phyloP scores from a whole-genome alignment of 257 asterid genomes.

The Solanum gracilifrons region DNA sequence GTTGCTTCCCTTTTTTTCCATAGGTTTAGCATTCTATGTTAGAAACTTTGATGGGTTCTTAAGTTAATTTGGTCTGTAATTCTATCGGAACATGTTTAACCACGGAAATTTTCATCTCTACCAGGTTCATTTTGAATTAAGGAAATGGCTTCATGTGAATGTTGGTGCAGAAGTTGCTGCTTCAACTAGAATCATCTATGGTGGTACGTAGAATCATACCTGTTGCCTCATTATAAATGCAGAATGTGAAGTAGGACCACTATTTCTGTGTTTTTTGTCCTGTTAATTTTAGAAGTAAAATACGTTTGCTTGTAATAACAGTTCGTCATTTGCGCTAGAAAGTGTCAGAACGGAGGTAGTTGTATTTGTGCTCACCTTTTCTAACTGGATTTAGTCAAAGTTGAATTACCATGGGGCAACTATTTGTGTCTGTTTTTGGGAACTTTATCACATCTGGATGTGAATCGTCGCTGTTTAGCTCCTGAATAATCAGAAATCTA shows the following conservation, averaged over 20 bases:
- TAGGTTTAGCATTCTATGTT: not conserved
- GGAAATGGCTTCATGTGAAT: slow-evolving; percentile 24
- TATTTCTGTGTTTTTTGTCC: not conserved
- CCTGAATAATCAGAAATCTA: not conserved
- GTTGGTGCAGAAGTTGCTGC: slow-evolving; percentile 15
- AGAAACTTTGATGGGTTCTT: not conserved
- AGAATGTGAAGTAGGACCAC: not conserved
- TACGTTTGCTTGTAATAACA: not conserved
- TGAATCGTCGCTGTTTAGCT: not conserved
- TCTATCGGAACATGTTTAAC: not conserved
- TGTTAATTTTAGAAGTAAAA: not conserved
- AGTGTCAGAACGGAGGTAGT: not conserved
- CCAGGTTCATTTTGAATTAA: slow-evolving; percentile 20
- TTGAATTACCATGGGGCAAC: not conserved
- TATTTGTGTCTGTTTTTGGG: not conserved
- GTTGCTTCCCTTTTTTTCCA: not conserved
- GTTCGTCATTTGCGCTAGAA: not conserved
- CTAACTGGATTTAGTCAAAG: not conserved
- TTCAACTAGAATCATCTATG: slow-evolving; percentile 18
- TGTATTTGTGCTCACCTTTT: not conserved
- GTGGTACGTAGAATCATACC: slow-evolving; percentile 10
- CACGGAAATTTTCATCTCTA: not conserved
- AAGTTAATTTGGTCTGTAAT: not conserved
- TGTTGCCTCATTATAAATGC: not conserved
- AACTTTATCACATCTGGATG: not conserved